Percentiles rank a stretch among this genome's conserved stretches.
Conservation (phyloP, 306 rosid species). For the Ziziphus jujuba region DNA sequence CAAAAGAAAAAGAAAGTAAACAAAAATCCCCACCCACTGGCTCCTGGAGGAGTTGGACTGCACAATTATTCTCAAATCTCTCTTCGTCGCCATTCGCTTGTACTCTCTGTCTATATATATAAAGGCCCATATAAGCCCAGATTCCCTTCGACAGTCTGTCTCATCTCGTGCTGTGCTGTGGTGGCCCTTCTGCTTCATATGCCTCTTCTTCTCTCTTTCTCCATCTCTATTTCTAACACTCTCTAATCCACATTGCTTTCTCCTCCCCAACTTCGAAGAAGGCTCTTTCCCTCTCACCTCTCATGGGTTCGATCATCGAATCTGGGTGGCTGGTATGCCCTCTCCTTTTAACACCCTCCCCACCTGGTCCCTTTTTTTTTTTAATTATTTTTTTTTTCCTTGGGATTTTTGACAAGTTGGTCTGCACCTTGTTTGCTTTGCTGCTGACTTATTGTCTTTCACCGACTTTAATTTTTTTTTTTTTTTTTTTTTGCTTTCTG, state of each 20-base stretch:
- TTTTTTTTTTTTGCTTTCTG: background rate
- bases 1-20: too few species aligned
- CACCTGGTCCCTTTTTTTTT: too few species aligned
- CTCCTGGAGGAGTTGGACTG: too few species aligned
- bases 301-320: conserved; percentile 61
- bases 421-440: background rate
- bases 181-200: background rate
- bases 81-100: too few species aligned
- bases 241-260: conserved; percentile 4
- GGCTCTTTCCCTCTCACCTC: background rate
- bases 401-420: background rate
- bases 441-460: background rate
- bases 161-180: conserved; percentile 29
- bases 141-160: conserved; percentile 46
- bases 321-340: conserved; percentile 77
- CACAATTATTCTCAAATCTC: too few species aligned
- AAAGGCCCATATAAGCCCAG: conserved; percentile 18
- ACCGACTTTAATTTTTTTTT: too few species aligned
- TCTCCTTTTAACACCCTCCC: background rate
- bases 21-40: too few species aligned
- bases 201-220: background rate
- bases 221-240: background rate
- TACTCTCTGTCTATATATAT: background rate
- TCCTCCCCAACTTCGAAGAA: background rate
- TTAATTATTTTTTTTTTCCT: background rate